Percentiles rank a stretch among this genome's conserved stretches.
Evolutionary conservation across 768 basidiomycete genomes (phyloP).

Genomic region (Xerocomellus chrysenteron): DNA sequence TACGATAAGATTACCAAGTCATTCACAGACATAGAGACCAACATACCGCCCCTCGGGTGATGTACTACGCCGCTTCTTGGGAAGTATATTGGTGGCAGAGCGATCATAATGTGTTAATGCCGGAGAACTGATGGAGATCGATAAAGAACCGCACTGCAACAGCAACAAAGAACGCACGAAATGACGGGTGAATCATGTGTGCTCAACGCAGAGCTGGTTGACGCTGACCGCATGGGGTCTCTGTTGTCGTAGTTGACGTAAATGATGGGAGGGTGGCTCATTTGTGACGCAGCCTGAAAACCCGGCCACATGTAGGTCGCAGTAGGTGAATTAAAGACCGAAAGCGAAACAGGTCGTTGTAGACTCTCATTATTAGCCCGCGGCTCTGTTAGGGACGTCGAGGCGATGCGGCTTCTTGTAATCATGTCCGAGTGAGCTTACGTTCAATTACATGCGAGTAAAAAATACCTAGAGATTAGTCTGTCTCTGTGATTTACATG

Average conservation of each 20-base stretch:
- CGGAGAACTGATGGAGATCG: constrained; percentile 27
- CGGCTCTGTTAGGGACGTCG: constrained; percentile 20
- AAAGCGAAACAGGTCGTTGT: constrained; percentile 37
- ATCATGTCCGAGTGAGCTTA: constrained; percentile 20
- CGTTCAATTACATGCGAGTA: constrained; percentile 5
- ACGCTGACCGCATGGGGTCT: constrained; percentile 33
- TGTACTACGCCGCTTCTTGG: constrained; percentile 34
- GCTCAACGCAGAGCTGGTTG: constrained; percentile 31
- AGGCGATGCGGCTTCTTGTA: constrained; percentile 22
- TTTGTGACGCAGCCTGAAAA: constrained; percentile 44
- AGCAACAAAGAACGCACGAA: constrained; percentile 29
- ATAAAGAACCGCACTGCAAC: constrained; percentile 12
- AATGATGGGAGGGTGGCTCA: constrained; percentile 39
- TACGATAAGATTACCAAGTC: constrained; percentile 12
- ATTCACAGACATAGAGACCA: not conserved
- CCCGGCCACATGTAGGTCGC: constrained; percentile 50
- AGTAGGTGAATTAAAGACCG: constrained; percentile 43
- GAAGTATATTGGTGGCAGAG: constrained; percentile 30
- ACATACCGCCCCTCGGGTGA: constrained; percentile 32
- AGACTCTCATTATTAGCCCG: constrained; percentile 23
- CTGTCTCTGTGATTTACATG: constrained; percentile 22
- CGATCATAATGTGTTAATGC: constrained; percentile 27
- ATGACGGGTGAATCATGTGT: constrained; percentile 28
- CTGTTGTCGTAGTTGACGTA: constrained; percentile 38
- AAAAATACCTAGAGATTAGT: constrained; percentile 27